Evolutionary conservation across 306 rosid species (phyloP).

Genomic region (Senna tora): DNA sequence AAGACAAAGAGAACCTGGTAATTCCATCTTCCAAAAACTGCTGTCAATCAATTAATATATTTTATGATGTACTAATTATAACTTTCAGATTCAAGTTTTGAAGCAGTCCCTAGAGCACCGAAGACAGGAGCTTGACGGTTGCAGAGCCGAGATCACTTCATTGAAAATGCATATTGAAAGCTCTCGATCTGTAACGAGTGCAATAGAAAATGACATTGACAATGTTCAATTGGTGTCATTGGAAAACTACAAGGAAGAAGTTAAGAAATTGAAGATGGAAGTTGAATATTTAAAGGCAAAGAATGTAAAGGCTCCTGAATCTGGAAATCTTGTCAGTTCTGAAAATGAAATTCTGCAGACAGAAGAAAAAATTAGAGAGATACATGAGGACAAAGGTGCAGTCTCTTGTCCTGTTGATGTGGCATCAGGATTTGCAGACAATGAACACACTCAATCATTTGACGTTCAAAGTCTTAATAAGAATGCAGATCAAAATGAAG

Average conservation of each 20-base stretch:
- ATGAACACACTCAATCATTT: conserved; percentile 49
- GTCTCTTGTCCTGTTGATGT: conserved; percentile 47
- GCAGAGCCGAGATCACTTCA: conserved; percentile 87
- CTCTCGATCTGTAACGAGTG: conserved; percentile 54
- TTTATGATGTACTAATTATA: conserved; percentile 36
- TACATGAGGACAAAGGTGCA: conserved; percentile 71
- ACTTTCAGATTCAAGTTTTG: conserved; percentile 69
- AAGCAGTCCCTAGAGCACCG: conserved; percentile 80
- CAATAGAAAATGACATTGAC: conserved; percentile 48
- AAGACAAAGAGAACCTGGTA: conserved; percentile 85
- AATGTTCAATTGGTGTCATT: conserved; percentile 53
- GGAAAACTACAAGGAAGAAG: conserved; percentile 80
- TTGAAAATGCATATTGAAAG: conserved; percentile 86
- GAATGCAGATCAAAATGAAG: conserved; percentile 43
- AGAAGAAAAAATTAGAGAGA: conserved; percentile 72
- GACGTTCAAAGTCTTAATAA: conserved; percentile 45
- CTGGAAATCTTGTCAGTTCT: conserved; percentile 43
- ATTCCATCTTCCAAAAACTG: conserved; percentile 38
- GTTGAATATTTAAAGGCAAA: conserved; percentile 66
- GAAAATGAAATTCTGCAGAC: conserved; percentile 47
- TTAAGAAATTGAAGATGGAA: conserved; percentile 74
- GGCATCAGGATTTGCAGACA: conserved; percentile 40
- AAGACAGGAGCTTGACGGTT: conserved; percentile 77
- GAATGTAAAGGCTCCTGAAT: conserved; percentile 41
- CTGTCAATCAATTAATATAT: conserved; percentile 32